Base-by-base conservation (phyloP, 768 basidiomycete genomes). In the Boletus rubropictus region DNA sequence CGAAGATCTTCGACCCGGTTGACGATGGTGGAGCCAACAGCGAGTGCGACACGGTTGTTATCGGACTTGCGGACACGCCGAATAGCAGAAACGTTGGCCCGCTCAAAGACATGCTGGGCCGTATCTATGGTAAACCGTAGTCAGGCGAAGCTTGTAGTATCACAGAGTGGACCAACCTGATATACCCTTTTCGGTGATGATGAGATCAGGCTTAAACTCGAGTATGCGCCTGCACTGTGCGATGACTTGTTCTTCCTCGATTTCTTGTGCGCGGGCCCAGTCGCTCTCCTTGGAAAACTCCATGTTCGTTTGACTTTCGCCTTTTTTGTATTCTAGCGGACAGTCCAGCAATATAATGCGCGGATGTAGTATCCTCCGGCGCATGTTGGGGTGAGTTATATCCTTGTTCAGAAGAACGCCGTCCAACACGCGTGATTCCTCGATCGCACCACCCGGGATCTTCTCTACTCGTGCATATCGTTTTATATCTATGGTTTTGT, bases 391-490 rank as follows among this genome's bases (percentile, higher is more conserved):
- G 68, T 98, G 96, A 0, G 92, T 96, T 58, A 99, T 88, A 64
- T 98, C 96, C 76, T 99, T 98, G 80, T 98, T 99, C 58, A 98
- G 68, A 86, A 99, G 92, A 45, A 99, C 86, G 38, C 96, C 95
- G 44, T 76, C 80, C 46, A 98, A 67, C 4, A 98, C 95, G 50
- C 72, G 70, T 49, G 86, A 89, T 50, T 94, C 79, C 71, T 99
- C 96, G 58, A 99, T 97, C 69, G 95, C 93, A 10, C 95, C 95
- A 8, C 96, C 96, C 1, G 96, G 92, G 9, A 99, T 77, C 72
- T 98, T 99, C 69, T 99, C 96, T 8, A 98, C 91, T 10, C 95
- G 79, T 4, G 93, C 95, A 61, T 99, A 97, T 22, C 96, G 86
- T 73, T 99, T 98, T 70, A 99, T 90, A 64, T 98, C 96, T 46